A percentile compares a stretch with the other conserved stretches of the same genome.
Conservation (phyloP, 768 basidiomycete species). For the Tremella fuciformis region DNA sequence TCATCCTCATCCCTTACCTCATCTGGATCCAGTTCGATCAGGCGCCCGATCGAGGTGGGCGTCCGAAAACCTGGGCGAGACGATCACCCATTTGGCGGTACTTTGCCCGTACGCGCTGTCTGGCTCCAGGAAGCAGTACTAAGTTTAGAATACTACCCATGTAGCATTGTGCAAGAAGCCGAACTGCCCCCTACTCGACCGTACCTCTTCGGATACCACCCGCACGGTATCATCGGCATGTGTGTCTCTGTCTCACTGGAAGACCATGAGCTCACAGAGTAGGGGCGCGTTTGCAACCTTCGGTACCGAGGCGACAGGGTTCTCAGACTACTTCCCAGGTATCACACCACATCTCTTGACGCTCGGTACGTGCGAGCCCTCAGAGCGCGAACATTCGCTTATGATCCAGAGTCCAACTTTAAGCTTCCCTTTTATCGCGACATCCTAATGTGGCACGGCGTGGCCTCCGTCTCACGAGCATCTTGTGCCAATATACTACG, state of each 20-base stretch:
- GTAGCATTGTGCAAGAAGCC: constrained; percentile 66
- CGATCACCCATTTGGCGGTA: constrained; percentile 72
- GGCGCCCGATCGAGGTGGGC: constrained; percentile 69
- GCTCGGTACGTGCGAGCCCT: constrained; percentile 29
- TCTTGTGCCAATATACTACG: constrained; percentile 87
- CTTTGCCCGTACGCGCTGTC: constrained; percentile 69
- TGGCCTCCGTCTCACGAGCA: constrained; percentile 86
- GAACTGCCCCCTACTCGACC: constrained; percentile 86
- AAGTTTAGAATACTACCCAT: constrained; percentile 47
- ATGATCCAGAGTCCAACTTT: constrained; percentile 69
- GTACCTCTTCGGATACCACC: constrained; percentile 98
- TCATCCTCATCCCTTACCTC: constrained; percentile 70
- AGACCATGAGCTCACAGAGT: not conserved
- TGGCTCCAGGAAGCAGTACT: constrained; percentile 1
- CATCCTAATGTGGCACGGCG: constrained; percentile 76
- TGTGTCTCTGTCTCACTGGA: constrained; percentile 53
- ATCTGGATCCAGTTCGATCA: constrained; percentile 75
- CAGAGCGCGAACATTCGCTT: not conserved
- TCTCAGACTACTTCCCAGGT: constrained; percentile 84
- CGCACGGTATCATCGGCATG: constrained; percentile 99
- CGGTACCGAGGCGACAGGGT: constrained; percentile 90
- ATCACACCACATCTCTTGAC: constrained; percentile 91
- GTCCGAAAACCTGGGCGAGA: constrained; percentile 73
- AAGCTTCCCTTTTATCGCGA: constrained; percentile 90
- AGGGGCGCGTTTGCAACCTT: constrained; percentile 97